phyloP scores from a whole-genome alignment of 2,329 filamentous ascomycete genomes.

The Thermothelomyces thermophilus region DNA sequence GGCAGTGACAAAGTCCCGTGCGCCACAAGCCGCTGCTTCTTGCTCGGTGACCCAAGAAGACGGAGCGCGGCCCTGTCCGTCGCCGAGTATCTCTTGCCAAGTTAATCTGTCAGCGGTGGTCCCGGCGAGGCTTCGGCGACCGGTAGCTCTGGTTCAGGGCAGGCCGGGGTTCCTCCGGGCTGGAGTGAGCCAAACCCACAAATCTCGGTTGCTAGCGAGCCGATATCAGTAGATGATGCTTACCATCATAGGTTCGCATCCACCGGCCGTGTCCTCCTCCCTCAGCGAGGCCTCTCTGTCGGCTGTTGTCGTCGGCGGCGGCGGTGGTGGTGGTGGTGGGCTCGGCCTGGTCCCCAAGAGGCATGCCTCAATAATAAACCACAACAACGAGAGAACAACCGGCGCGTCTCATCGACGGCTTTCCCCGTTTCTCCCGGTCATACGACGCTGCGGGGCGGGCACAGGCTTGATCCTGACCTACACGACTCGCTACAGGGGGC shows the following conservation, averaged over 20 bases:
- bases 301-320: background rate
- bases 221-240: constrained; percentile 30
- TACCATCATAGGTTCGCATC: constrained; percentile 21
- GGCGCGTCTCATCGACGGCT: constrained; percentile 2
- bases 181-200: background rate
- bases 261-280: constrained; percentile 17
- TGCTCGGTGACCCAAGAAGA: constrained; percentile 28
- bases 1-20: constrained; percentile 41
- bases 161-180: constrained; percentile 2
- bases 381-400: background rate
- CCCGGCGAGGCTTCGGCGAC: constrained; percentile 7
- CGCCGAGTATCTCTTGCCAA: constrained; percentile 29
- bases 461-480: background rate
- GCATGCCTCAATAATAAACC: constrained; percentile 12
- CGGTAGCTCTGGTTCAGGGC: constrained; percentile 4
- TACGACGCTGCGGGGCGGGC: background rate
- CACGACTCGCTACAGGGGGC: constrained; percentile 1
- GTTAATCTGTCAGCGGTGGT: constrained; percentile 13
- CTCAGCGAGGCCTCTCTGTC: constrained; percentile 5
- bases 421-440: background rate
- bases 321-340: background rate
- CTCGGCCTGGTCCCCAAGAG: constrained; percentile 12
- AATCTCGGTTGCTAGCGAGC: constrained; percentile 21
- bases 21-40: constrained; percentile 44
- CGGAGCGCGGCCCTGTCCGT: constrained; percentile 17